Percentiles rank a stretch among this genome's conserved stretches.
These are phyloP conservation scores for Nannizziopsis barbatae DNA, from an alignment of 2,329 filamentous ascomycete genomes.

Conservation along the genomic window DNA sequence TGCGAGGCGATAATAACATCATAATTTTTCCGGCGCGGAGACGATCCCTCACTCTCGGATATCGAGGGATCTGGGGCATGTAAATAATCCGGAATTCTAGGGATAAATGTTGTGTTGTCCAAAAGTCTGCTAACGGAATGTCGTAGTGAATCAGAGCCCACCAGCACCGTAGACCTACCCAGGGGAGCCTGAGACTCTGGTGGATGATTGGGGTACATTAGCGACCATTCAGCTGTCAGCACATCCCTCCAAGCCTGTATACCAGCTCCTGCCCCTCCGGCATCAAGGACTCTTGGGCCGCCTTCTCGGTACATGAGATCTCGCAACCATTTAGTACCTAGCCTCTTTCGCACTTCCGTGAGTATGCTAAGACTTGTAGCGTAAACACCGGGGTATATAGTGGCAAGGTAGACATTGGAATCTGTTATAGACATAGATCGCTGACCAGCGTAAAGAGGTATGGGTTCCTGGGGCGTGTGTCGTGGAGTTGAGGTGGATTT, in stretches of 20 bases:
- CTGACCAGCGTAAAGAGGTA: slow-evolving; percentile 47
- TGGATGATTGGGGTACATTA: slow-evolving; percentile 43
- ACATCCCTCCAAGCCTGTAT: slow-evolving; percentile 58
- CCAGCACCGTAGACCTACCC: slow-evolving; percentile 70
- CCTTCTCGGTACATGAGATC: slow-evolving; percentile 45
- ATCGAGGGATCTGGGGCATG: slow-evolving; percentile 49
- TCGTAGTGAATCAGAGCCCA: slow-evolving; percentile 63
- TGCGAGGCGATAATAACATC: slow-evolving; percentile 88
- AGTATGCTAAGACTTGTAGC: slow-evolving; percentile 46
- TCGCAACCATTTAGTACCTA: slow-evolving; percentile 50
- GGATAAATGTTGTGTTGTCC: slow-evolving; percentile 82
- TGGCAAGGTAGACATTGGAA: slow-evolving; percentile 48
- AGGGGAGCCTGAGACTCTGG: slow-evolving; percentile 40
- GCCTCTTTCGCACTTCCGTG: slow-evolving; percentile 49
- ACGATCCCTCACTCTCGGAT: slow-evolving; percentile 45
- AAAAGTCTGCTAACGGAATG: slow-evolving; percentile 65
- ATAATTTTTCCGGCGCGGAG: slow-evolving; percentile 60
- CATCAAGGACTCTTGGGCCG: slow-evolving; percentile 50
- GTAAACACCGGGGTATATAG: slow-evolving; percentile 51
- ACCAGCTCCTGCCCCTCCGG: slow-evolving; percentile 50
- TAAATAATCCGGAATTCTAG: slow-evolving; percentile 77
- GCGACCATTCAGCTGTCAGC: slow-evolving; percentile 67
- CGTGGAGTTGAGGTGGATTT: slow-evolving; percentile 60
- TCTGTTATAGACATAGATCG: slow-evolving; percentile 50
- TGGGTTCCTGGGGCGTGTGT: slow-evolving; percentile 40